phyloP scores from a whole-genome alignment of 2,329 filamentous ascomycete genomes.

The Blastomyces silverae region DNA sequence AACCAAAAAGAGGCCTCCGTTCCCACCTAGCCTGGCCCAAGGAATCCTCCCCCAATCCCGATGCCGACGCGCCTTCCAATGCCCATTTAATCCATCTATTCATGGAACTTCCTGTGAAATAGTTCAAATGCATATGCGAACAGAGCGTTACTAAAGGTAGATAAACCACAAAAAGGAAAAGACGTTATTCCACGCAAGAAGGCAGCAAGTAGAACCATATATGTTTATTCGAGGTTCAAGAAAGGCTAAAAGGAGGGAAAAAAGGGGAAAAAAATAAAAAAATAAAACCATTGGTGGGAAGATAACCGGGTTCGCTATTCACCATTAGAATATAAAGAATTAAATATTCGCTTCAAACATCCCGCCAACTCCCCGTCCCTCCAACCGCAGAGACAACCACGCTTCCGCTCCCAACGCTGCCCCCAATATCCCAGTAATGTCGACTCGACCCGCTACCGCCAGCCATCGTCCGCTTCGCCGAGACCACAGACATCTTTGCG shows the following conservation, averaged over 20 bases:
- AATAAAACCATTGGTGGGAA: neutral
- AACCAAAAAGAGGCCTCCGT: no score
- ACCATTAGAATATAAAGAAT: neutral
- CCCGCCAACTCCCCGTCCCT: conserved; percentile 71
- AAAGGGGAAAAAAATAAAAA: neutral
- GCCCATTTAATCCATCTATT: neutral
- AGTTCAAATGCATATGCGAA: no score
- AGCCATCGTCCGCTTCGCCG: conserved; percentile 49
- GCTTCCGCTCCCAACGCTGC: conserved; percentile 68
- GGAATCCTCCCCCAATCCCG: neutral
- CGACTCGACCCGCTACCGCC: conserved; percentile 63
- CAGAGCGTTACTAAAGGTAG: neutral
- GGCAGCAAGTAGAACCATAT: neutral
- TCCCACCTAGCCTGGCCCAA: no score
- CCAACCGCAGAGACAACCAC: conserved; percentile 61
- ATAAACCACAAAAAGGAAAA: neutral
- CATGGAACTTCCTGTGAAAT: no score
- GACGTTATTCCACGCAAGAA: neutral
- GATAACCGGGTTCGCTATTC: neutral
- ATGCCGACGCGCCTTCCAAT: neutral
- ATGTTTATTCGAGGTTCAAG: neutral
- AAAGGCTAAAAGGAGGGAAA: no score
- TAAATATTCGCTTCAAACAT: conserved; percentile 45
- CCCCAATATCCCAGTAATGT: conserved; percentile 90
- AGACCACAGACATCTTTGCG: conserved; percentile 64